Percentiles rank a stretch among this genome's conserved stretches.
Evolutionary conservation across 495 filamentous ascomycete species (phyloP).

Genomic region (Rostrohypoxylon terebratum): DNA sequence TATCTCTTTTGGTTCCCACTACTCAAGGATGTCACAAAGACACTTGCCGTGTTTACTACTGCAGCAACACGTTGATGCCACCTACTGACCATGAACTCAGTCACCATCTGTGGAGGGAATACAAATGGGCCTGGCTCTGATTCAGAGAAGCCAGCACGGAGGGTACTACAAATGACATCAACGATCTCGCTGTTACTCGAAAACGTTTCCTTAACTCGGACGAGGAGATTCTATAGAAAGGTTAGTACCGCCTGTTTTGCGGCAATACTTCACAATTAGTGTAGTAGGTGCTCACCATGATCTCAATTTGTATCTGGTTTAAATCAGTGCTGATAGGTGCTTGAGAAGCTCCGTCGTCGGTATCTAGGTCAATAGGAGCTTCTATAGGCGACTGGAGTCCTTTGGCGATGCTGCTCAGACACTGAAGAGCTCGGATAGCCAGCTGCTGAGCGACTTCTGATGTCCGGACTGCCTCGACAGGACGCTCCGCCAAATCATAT

Average conservation of each 20-base stretch:
- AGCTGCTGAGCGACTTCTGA: conserved; percentile 63
- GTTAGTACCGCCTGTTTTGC: not conserved
- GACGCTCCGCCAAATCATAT: conserved; percentile 54
- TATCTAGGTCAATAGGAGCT: conserved; percentile 72
- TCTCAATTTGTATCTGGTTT: conserved; percentile 41
- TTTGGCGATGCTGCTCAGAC: conserved; percentile 80
- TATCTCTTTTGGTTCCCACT: conserved; percentile 51
- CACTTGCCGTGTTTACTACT: conserved; percentile 81
- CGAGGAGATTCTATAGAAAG: conserved; percentile 55
- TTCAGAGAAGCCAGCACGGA: conserved; percentile 85
- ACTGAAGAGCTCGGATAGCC: conserved; percentile 75
- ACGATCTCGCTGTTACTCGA: conserved; percentile 74
- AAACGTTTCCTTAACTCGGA: conserved; percentile 65
- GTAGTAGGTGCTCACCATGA: conserved; percentile 47
- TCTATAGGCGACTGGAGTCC: conserved; percentile 82
- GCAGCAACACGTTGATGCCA: conserved; percentile 67
- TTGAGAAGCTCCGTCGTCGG: conserved; percentile 43
- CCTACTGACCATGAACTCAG: conserved; percentile 70
- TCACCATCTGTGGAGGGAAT: conserved; percentile 75
- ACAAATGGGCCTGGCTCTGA: conserved; percentile 80
- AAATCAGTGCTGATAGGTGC: conserved; percentile 41
- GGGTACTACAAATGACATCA: conserved; percentile 78
- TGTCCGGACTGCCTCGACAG: conserved; percentile 42
- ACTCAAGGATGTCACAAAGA: conserved; percentile 75
- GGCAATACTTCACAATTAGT: not conserved